These are phyloP conservation scores for Alternaria novae-zelandiae DNA, from an alignment of 2,329 filamentous ascomycete genomes.

Conservation along the genomic window DNA sequence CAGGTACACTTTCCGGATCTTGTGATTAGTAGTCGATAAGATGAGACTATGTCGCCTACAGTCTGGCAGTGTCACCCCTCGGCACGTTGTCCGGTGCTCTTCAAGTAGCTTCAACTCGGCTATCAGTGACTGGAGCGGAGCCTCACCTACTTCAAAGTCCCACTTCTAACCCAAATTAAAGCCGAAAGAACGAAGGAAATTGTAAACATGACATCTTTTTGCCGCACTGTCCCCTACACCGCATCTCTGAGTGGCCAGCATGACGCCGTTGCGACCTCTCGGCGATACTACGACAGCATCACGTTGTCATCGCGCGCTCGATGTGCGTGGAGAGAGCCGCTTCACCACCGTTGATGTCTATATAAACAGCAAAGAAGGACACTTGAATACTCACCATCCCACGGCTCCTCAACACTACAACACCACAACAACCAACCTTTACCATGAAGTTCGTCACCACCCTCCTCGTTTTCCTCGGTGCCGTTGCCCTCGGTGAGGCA, in stretches of 20 bases:
- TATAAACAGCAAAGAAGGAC: not conserved
- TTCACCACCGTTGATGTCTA: not conserved
- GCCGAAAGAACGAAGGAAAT: not conserved
- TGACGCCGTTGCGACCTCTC: not conserved
- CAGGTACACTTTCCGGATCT: not conserved
- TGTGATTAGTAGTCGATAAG: not conserved
- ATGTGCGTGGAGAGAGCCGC: not conserved
- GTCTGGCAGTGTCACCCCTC: not conserved
- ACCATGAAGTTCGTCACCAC: slow-evolving; percentile 10
- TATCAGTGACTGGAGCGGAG: not conserved
- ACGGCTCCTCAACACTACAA: not conserved
- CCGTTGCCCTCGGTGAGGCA: slow-evolving; percentile 10
- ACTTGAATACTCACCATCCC: not conserved
- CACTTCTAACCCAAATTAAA: not conserved
- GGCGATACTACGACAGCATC: not conserved
- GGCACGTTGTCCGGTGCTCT: not conserved
- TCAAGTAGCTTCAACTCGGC: not conserved
- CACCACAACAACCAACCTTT: not conserved
- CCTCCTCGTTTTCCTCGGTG: slow-evolving; percentile 8
- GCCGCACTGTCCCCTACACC: not conserved
- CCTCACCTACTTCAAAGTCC: not conserved
- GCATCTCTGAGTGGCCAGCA: not conserved
- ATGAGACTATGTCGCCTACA: not conserved
- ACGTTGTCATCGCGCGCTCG: not conserved
- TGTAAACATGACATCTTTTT: not conserved